A percentile compares a stretch with the other conserved stretches of the same genome.
Conservation (phyloP, 2,329 filamentous ascomycete species). For the Bipolaris gigantea region DNA sequence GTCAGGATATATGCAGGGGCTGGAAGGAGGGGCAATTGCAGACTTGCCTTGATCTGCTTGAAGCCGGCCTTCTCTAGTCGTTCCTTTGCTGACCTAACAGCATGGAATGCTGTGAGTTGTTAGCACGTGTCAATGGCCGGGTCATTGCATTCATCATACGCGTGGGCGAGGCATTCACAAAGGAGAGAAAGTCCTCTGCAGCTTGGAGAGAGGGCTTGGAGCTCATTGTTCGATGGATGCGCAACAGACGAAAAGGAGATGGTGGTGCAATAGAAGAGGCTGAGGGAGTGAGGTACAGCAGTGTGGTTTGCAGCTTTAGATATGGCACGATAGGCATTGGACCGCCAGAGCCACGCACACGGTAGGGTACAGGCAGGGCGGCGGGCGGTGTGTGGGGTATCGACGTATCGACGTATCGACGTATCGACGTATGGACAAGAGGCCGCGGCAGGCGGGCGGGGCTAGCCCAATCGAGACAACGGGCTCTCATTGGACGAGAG, state of each 20-base stretch:
- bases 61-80: constrained; percentile 84
- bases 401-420: background rate
- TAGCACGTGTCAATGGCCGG: background rate
- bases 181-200: constrained; percentile 84
- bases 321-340: constrained; percentile 26
- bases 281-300: constrained; percentile 19
- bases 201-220: constrained; percentile 48
- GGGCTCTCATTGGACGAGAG: constrained; percentile 24
- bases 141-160: constrained; percentile 58
- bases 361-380: background rate
- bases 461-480: background rate
- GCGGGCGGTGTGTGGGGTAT: constrained; percentile 17
- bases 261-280: constrained; percentile 12
- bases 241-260: constrained; percentile 16
- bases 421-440: constrained; percentile 1
- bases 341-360: constrained; percentile 13
- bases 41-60: constrained; percentile 65
- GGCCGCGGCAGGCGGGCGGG: constrained; percentile 4
- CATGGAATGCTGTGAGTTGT: constrained; percentile 76
- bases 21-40: background rate
- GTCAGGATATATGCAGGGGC: background rate
- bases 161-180: constrained; percentile 91
- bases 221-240: constrained; percentile 36
- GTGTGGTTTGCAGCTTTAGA: constrained; percentile 5
- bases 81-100: constrained; percentile 75